Conservation (phyloP, 257 asterid species). For the Salvia miltiorrhiza region DNA sequence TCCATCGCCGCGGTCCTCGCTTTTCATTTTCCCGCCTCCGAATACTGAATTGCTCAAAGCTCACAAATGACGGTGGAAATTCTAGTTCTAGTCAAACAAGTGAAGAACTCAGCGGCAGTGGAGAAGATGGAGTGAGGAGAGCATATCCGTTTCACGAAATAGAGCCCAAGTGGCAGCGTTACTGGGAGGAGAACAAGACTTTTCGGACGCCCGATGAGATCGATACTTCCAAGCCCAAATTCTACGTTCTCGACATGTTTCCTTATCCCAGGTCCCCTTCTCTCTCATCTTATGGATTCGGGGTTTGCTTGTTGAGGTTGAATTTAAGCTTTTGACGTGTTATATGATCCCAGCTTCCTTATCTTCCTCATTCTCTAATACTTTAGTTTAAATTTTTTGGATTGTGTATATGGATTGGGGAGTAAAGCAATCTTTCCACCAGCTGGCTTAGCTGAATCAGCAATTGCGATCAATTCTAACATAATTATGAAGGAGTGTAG, state of each 20-base stretch:
- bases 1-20: constrained; percentile 20
- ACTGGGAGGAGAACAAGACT: constrained; percentile 81
- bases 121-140: constrained; percentile 43
- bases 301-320: background rate
- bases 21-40: constrained; percentile 29
- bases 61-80: constrained; percentile 1
- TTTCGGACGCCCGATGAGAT: constrained; percentile 86
- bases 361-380: background rate
- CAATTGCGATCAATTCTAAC: constrained; percentile 4
- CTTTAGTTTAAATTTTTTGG: background rate
- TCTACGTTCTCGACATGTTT: constrained; percentile 97
- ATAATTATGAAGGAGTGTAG: background rate
- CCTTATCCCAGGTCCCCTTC: constrained; percentile 85
- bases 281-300: background rate
- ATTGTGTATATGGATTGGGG: no score
- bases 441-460: background rate
- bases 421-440: no score
- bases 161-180: constrained; percentile 90
- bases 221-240: constrained; percentile 89
- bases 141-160: constrained; percentile 84
- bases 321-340: constrained; percentile 81
- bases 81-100: constrained; percentile 5
- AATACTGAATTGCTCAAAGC: constrained; percentile 28
- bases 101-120: constrained; percentile 2
- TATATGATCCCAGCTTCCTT: constrained; percentile 71